Evolutionary conservation across 2,329 filamentous ascomycete genomes (phyloP), one percentile per base, ranked within the genome.

Genomic region (Trichoderma sp.): DNA sequence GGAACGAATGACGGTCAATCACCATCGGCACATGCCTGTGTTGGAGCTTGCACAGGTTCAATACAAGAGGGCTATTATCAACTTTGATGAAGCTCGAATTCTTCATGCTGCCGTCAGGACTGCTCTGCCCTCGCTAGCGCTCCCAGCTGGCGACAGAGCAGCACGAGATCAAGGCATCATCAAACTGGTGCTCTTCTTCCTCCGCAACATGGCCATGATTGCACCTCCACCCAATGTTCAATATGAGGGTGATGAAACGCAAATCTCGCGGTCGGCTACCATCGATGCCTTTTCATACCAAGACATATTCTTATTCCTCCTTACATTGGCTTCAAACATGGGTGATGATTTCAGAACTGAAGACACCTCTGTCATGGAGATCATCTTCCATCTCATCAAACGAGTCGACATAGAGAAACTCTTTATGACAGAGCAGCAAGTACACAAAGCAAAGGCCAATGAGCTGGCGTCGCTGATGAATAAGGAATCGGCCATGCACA

Each of bases 291-390:
- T 98, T 80, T 91, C 96, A 50, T 92, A 93, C 78, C 97, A 99
- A 83, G 95, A 98, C 82, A 94, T 98, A 27, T 94, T 98, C 79
- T 91, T 94, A 72, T 88, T 97, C 3, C 85, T 99, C 27, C 86
- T 98, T 71, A 97, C 95, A 0, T 87, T 99, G 65, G 93, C 95
- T 14, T 98, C 95, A 2, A 97, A 96, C 77, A 96, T 98, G 87
- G 94, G 94, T 41, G 95, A 98, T 56, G 96, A 98, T 80, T 99
- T 98, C 83, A 92, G 93, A 77, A 91, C 92, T 18, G 95, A 98
- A 79, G 96, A 98, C 81, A 92, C 96, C 2, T 89, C 95, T n/a
- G 84, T 98, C 27, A 90, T 99, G 85, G 97, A 99, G 82, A 94
- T 96, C 53, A 85, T 99, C 33, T 99, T 98, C 84, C 95, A 98